phyloP scores from a whole-genome alignment of 225 moss, liverwort and hornwort species.

The Thuidium tamariscinum region DNA sequence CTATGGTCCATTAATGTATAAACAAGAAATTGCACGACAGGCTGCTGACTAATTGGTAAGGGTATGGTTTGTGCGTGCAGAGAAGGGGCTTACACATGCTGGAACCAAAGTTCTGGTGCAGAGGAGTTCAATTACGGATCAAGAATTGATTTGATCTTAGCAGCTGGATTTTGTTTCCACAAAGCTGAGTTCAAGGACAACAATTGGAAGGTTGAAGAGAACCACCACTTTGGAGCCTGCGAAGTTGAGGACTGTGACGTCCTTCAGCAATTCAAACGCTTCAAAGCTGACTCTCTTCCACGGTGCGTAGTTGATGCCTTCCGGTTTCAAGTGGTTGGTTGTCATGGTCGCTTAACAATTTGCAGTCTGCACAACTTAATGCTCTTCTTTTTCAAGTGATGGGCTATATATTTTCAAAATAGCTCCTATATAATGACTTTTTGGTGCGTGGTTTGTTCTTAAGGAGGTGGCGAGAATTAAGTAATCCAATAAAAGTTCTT shows the following conservation, averaged over 20 bases:
- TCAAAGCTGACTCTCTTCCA: slow-evolving; percentile 72
- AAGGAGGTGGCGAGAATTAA: neutral
- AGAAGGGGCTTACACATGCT: slow-evolving; percentile 82
- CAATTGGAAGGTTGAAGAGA: neutral
- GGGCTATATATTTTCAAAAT: neutral
- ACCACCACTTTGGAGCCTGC: slow-evolving; percentile 78
- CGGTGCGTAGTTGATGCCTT: slow-evolving; percentile 28
- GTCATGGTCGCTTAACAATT: neutral
- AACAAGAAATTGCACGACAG: neutral
- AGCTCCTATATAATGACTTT: neutral
- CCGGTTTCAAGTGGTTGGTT: neutral
- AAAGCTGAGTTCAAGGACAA: slow-evolving; percentile 2
- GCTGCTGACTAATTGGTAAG: neutral
- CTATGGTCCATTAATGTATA: neutral
- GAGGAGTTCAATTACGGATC: slow-evolving; percentile 94
- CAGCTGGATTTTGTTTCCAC: slow-evolving; percentile 75
- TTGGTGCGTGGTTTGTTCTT: neutral
- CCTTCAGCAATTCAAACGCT: slow-evolving; percentile 64
- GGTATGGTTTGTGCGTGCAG: slow-evolving; percentile 18
- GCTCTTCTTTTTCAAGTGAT: neutral
- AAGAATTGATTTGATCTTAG: slow-evolving; percentile 81
- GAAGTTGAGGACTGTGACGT: slow-evolving; percentile 76
- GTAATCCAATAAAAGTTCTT: neutral
- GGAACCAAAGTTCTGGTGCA: slow-evolving; percentile 71
- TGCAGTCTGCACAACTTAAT: neutral